A percentile compares a stretch with the other conserved stretches of the same genome.
phyloP scores from a whole-genome alignment of 345 rosid species.

The Camelina laxa region DNA sequence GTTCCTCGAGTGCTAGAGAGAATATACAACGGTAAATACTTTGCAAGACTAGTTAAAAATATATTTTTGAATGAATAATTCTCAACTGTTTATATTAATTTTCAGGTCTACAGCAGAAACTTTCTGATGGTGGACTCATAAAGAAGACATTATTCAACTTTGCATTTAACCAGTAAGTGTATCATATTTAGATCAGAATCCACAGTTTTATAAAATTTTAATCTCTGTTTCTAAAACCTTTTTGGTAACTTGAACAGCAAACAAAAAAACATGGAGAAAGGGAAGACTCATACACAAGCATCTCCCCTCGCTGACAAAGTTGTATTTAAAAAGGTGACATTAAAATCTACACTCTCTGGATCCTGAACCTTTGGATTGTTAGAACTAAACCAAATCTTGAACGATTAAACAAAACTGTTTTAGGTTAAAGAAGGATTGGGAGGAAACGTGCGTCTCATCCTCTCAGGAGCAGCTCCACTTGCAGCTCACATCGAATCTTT shows the following conservation, averaged over 20 bases:
- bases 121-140: conserved; percentile 67
- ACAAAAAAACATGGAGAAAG: conserved; percentile 65
- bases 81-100: background rate
- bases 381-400: conserved; percentile 9
- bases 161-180: conserved; percentile 79
- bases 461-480: conserved; percentile 97
- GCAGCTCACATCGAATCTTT: conserved; percentile 82
- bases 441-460: conserved; percentile 84
- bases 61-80: background rate
- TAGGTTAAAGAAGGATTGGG: conserved; percentile 95
- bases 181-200: background rate
- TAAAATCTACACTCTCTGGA: background rate
- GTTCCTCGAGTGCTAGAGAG: conserved; percentile 97
- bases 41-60: background rate
- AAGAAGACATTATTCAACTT: conserved; percentile 66
- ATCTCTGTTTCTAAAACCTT: background rate
- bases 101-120: conserved; percentile 74
- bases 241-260: conserved; percentile 56
- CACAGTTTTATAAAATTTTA: background rate
- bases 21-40: conserved; percentile 67
- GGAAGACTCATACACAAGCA: conserved; percentile 67
- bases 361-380: conserved; percentile 5
- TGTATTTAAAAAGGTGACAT: conserved; percentile 81
- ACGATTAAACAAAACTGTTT: conserved; percentile 3
- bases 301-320: conserved; percentile 82